A percentile compares a stretch with the other conserved stretches of the same genome.
Conservation (phyloP, 2,329 filamentous ascomycete genomes). For the Alternaria tenuissima region DNA sequence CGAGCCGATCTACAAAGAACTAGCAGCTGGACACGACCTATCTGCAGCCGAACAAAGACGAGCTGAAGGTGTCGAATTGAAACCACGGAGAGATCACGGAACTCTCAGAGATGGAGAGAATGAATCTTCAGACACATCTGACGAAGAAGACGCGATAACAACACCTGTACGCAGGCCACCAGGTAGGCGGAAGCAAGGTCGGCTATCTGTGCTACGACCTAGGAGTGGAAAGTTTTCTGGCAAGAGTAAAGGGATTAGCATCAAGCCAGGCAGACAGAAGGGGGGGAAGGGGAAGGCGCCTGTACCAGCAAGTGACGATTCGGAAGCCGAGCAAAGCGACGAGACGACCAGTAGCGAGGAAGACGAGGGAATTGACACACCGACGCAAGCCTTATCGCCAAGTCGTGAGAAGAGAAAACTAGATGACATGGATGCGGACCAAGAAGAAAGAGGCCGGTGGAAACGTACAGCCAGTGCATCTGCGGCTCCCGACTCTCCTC, state of each 20-base stretch:
- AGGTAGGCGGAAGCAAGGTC: conserved; percentile 36
- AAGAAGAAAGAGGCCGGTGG: conserved; percentile 29
- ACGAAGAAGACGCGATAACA: conserved; percentile 26
- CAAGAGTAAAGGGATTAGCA: conserved; percentile 39
- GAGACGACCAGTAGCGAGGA: conserved; percentile 23
- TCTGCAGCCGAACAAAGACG: conserved; percentile 42
- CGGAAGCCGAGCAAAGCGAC: conserved; percentile 21
- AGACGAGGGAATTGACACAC: conserved; percentile 40
- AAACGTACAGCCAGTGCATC: conserved; percentile 41
- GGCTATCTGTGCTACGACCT: conserved; percentile 47
- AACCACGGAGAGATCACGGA: conserved; percentile 39
- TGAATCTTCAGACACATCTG: conserved; percentile 35
- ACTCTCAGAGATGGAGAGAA: conserved; percentile 33
- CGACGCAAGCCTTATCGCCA: conserved; percentile 38
- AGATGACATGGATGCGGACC: conserved; percentile 18
- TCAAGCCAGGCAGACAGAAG: conserved; percentile 18
- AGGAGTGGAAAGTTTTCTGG: conserved; percentile 47
- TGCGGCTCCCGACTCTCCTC: conserved; percentile 32
- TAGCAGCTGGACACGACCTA: conserved; percentile 36
- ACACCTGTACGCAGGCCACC: conserved; percentile 34
- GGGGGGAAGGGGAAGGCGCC: conserved; percentile 38
- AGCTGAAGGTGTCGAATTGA: conserved; percentile 41
- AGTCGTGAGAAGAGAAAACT: conserved; percentile 42
- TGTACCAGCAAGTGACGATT: conserved; percentile 27
- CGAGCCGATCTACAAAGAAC: conserved; percentile 46